Evolutionary conservation across 768 basidiomycete species (phyloP).

Genomic region (Cyclocybe cylindracea): DNA sequence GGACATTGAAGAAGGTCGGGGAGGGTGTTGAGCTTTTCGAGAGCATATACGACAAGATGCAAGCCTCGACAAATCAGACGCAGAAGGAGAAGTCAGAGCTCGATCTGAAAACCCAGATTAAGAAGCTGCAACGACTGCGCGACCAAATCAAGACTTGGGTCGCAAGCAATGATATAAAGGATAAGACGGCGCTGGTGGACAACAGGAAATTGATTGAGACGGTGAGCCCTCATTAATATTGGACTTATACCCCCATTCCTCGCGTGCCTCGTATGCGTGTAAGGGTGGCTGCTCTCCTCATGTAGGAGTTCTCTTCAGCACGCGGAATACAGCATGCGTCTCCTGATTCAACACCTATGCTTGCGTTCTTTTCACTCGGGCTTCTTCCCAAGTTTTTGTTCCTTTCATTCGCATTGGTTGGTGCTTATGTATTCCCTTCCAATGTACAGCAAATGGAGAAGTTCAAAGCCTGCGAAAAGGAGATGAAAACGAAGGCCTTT

Average conservation of each 20-base stretch:
- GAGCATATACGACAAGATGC: slow-evolving; percentile 98
- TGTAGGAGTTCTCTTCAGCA: slow-evolving; percentile 12
- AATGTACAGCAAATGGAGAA: slow-evolving; percentile 97
- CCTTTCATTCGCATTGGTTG: slow-evolving; percentile 25
- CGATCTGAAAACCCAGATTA: slow-evolving; percentile 83
- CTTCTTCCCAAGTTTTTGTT: slow-evolving; percentile 23
- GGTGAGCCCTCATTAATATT: slow-evolving; percentile 49
- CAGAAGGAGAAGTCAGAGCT: slow-evolving; percentile 56
- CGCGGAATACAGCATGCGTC: slow-evolving; percentile 11
- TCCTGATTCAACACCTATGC: slow-evolving; percentile 18
- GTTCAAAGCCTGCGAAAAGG: slow-evolving; percentile 99
- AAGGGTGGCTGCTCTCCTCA: slow-evolving; percentile 11
- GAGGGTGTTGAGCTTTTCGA: slow-evolving; percentile 96
- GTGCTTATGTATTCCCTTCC: slow-evolving; percentile 16
- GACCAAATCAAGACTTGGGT: slow-evolving; percentile 99
- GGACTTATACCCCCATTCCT: slow-evolving; percentile 13
- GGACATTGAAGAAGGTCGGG: slow-evolving; percentile 94
- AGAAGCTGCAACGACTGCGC: slow-evolving; percentile 97
- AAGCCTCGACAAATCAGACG: slow-evolving; percentile 86
- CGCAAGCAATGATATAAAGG: slow-evolving; percentile 97
- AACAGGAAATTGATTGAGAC: slow-evolving; percentile 97
- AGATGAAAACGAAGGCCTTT: slow-evolving; percentile 99
- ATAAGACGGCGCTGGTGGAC: slow-evolving; percentile 90
- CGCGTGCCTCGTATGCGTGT: slow-evolving; percentile 2
- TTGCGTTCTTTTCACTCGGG: slow-evolving; percentile 17